Percentiles rank a stretch among this genome's conserved stretches.
phyloP scores from a whole-genome alignment of 1,284 basidiomycete genomes.

The Rhodotorula sp. region DNA sequence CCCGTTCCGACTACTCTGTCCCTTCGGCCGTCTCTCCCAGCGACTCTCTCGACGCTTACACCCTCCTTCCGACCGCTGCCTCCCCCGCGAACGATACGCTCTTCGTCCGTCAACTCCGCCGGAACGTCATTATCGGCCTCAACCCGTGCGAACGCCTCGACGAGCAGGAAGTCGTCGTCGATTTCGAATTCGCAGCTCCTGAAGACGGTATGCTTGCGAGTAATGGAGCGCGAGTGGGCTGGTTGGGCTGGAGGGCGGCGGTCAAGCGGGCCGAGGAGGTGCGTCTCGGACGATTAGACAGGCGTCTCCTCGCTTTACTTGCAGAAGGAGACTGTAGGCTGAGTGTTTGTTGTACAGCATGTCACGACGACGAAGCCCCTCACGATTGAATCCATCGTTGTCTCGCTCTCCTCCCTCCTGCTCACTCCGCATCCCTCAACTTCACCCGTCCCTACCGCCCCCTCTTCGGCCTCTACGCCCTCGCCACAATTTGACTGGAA shows the following conservation, averaged over 20 bases:
- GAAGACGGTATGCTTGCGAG: slow-evolving; percentile 34
- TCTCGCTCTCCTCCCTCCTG: slow-evolving; percentile 57
- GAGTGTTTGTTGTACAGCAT: slow-evolving; percentile 43
- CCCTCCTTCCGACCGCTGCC: not conserved
- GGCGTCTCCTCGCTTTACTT: too few species aligned
- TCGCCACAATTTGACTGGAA: slow-evolving; percentile 27
- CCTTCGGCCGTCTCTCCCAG: not conserved
- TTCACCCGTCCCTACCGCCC: slow-evolving; percentile 3
- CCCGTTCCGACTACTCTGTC: slow-evolving; percentile 20
- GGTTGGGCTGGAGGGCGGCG: slow-evolving; percentile 52
- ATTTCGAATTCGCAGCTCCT: slow-evolving; percentile 53
- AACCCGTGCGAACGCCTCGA: slow-evolving; percentile 68
- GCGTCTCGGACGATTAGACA: slow-evolving; percentile 43
- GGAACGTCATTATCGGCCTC: slow-evolving; percentile 64
- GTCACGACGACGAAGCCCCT: slow-evolving; percentile 58
- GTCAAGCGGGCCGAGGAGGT: slow-evolving; percentile 53
- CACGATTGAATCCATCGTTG: slow-evolving; percentile 72
- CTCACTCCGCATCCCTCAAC: slow-evolving; percentile 25
- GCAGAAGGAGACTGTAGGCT: too few species aligned
- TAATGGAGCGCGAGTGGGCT: slow-evolving; percentile 37
- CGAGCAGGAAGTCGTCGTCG: slow-evolving; percentile 65
- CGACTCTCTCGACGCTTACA: not conserved
- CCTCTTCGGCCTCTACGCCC: slow-evolving; percentile 43
- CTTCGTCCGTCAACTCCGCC: slow-evolving; percentile 52
- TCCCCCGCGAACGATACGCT: slow-evolving; percentile 46